phyloP scores from a whole-genome alignment of 2,329 filamentous ascomycete genomes.

The Furcasterigmium furcatum region DNA sequence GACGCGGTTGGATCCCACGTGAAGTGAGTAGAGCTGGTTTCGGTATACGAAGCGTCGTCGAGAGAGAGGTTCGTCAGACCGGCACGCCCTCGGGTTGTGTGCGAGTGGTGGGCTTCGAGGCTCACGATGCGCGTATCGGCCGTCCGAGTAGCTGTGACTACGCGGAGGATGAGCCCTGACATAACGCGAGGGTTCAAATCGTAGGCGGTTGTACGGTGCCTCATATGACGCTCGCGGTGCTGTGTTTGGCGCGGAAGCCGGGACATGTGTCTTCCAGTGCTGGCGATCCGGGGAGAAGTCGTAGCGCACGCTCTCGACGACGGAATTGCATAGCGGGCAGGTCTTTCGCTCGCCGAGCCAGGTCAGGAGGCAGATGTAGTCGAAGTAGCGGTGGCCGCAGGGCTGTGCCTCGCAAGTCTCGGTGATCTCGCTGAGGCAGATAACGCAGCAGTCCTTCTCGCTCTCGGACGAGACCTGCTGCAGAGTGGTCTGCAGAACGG shows the following conservation, averaged over 20 bases:
- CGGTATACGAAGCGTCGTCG: slow-evolving; percentile 72
- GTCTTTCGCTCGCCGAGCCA: slow-evolving; percentile 72
- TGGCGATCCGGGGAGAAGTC: slow-evolving; percentile 31
- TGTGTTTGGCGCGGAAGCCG: no score
- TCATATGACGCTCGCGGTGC: no score
- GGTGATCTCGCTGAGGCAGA: slow-evolving; percentile 76
- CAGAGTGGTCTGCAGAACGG: slow-evolving; percentile 41
- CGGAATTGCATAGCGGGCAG: slow-evolving; percentile 75
- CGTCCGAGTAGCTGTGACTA: no score
- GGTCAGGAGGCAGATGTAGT: slow-evolving; percentile 78
- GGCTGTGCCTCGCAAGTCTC: slow-evolving; percentile 71
- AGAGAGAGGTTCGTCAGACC: slow-evolving; percentile 40
- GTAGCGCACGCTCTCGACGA: slow-evolving; percentile 60
- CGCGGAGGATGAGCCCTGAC: no score
- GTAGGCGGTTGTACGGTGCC: no score
- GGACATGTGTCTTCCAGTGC: slow-evolving; percentile 55
- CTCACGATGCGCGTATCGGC: no score
- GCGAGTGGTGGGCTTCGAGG: not conserved
- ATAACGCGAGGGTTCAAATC: no score
- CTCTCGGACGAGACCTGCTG: slow-evolving; percentile 23
- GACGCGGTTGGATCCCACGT: slow-evolving; percentile 77
- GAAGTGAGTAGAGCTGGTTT: slow-evolving; percentile 69
- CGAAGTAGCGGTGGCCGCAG: slow-evolving; percentile 78
- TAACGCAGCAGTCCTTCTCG: slow-evolving; percentile 64
- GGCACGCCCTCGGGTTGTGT: not conserved